These are phyloP conservation scores for Thalassiosira exigua DNA, from an alignment of 352 stramenopile species.

Conservation along the genomic window DNA sequence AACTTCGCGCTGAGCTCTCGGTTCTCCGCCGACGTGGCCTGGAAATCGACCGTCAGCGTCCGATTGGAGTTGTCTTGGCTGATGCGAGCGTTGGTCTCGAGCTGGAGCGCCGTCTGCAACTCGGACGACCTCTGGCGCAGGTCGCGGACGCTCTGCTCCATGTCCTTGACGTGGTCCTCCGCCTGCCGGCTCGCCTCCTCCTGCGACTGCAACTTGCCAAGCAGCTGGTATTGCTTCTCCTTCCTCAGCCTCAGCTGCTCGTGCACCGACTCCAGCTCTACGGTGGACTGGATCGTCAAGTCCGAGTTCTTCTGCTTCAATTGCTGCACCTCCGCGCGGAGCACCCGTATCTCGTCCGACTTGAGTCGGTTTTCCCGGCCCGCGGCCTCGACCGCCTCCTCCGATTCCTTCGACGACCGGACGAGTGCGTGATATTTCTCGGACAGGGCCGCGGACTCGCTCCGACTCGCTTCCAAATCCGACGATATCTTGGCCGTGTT, in stretches of 20 bases:
- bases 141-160: conserved; percentile 91
- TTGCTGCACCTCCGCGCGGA: conserved; percentile 90
- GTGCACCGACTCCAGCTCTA: conserved; percentile 94
- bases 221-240: conserved; percentile 96
- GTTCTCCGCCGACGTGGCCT: conserved; percentile 83
- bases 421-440: conserved; percentile 90
- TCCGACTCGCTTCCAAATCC: conserved; percentile 75
- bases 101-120: conserved; percentile 93
- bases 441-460: conserved; percentile 88
- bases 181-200: conserved; percentile 92
- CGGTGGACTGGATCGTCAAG: conserved; percentile 93
- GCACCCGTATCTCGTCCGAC: conserved; percentile 92
- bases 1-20: conserved; percentile 90
- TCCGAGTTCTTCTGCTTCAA: conserved; percentile 92
- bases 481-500: conserved; percentile 84
- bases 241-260: conserved; percentile 95
- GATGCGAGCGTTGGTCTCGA: conserved; percentile 92
- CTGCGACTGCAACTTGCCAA: conserved; percentile 95
- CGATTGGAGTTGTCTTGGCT: conserved; percentile 89
- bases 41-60: conserved; percentile 72
- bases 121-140: conserved; percentile 90
- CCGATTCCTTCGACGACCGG: conserved; percentile 91
- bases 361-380: conserved; percentile 91
- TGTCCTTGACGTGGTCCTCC: conserved; percentile 87
- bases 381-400: conserved; percentile 90